These are phyloP conservation scores for Kluyveromyces marxianus DNA, from an alignment of 1,139 yeast species.

Conservation along the genomic window DNA sequence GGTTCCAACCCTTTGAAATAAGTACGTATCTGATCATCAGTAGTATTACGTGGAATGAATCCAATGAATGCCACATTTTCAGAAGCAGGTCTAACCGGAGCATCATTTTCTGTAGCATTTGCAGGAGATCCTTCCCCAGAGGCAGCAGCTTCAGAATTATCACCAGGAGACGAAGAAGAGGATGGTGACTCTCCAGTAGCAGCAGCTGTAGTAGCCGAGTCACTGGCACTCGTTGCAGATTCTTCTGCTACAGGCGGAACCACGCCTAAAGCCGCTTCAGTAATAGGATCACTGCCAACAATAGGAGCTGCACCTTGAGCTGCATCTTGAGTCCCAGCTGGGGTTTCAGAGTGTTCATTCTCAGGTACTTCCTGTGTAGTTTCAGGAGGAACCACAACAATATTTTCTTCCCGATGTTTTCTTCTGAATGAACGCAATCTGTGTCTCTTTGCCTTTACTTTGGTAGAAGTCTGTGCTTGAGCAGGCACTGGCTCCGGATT, in stretches of 20 bases:
- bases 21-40: conserved; percentile 38
- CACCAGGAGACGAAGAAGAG: no score
- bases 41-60: conserved; percentile 36
- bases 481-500: background rate
- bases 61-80: conserved; percentile 47
- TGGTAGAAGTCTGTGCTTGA: background rate
- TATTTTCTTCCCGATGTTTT: background rate
- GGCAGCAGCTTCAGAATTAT: background rate
- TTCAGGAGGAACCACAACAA: no score
- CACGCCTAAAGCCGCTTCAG: background rate
- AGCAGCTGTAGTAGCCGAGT: no score
- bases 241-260: background rate
- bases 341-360: no score
- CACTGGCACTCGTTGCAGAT: no score
- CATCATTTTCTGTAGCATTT: background rate
- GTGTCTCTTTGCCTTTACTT: conserved; percentile 1
- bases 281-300: background rate
- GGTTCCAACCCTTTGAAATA: conserved; percentile 42
- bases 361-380: no score
- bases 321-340: background rate
- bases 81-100: conserved; percentile 23
- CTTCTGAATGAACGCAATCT: background rate
- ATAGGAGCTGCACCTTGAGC: background rate
- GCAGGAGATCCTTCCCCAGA: background rate
- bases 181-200: no score